phyloP scores from a whole-genome alignment of 2,329 filamentous ascomycete species.

The Parastagonospora avenae region DNA sequence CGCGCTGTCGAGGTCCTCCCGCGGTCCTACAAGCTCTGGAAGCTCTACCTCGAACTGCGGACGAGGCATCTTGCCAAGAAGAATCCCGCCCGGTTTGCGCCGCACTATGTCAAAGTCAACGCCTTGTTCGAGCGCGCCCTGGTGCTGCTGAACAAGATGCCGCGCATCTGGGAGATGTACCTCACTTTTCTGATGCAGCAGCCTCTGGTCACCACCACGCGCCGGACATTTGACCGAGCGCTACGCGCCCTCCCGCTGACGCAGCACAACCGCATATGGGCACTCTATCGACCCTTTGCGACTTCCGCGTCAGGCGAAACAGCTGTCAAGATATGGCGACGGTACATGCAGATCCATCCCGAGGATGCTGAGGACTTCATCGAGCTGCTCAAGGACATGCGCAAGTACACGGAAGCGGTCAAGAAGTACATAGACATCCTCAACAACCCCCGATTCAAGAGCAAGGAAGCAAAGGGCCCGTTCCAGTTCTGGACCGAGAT shows the following conservation, averaged over 20 bases:
- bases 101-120: conserved; percentile 93
- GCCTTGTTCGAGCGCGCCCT: conserved; percentile 90
- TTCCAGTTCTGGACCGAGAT: conserved; percentile 98
- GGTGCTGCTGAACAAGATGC: conserved; percentile 98
- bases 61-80: conserved; percentile 79
- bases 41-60: conserved; percentile 89
- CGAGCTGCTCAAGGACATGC: conserved; percentile 79
- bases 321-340: conserved; percentile 88
- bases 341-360: conserved; percentile 96
- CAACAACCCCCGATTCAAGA: conserved; percentile 87
- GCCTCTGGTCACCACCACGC: conserved; percentile 85
- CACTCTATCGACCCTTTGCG: conserved; percentile 86
- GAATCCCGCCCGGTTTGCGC: conserved; percentile 78
- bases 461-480: conserved; percentile 90
- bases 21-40: conserved; percentile 98
- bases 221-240: conserved; percentile 88
- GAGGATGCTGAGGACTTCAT: conserved; percentile 96
- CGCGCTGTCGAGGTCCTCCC: conserved; percentile 88
- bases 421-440: conserved; percentile 89
- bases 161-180: conserved; percentile 97
- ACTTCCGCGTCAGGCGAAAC: conserved; percentile 89
- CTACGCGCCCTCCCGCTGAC: conserved; percentile 89
- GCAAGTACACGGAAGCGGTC: conserved; percentile 88
- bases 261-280: conserved; percentile 96
- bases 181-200: conserved; percentile 88